Evolutionary conservation across 768 basidiomycete species (phyloP).

Genomic region (Amanita pseudoporphyria): DNA sequence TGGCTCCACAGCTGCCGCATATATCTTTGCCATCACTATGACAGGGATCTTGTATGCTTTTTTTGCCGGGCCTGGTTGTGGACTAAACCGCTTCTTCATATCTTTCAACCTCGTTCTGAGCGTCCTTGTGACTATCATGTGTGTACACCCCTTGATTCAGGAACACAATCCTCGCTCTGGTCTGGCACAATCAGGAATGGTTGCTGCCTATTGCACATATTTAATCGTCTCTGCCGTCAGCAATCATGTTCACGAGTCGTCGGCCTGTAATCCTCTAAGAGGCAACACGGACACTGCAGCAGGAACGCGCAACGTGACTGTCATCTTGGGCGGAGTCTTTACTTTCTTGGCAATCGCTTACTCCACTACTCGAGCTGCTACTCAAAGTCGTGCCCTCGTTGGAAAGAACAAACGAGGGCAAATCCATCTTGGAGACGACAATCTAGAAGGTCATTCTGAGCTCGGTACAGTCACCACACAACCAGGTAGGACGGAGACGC

Average conservation of each 20-base stretch:
- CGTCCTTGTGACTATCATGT: constrained; percentile 70
- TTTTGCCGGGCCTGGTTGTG: constrained; percentile 82
- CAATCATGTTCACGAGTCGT: constrained; percentile 72
- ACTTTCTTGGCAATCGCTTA: constrained; percentile 99
- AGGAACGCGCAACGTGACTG: constrained; percentile 74
- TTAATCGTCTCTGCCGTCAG: constrained; percentile 89
- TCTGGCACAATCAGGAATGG: constrained; percentile 92
- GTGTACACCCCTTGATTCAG: constrained; percentile 79
- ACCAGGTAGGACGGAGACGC: constrained; percentile 75
- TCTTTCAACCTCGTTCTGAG: constrained; percentile 84
- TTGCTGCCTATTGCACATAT: constrained; percentile 96
- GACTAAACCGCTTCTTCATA: constrained; percentile 95
- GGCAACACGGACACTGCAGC: constrained; percentile 40
- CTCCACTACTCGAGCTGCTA: constrained; percentile 92
- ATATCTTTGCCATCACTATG: constrained; percentile 72
- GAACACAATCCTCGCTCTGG: constrained; percentile 92
- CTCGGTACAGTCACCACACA: constrained; percentile 73
- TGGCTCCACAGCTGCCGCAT: constrained; percentile 85
- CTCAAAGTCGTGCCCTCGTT: constrained; percentile 84
- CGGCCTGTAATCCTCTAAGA: constrained; percentile 82
- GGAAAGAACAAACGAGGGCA: constrained; percentile 60
- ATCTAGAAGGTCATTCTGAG: constrained; percentile 47
- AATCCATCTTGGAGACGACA: constrained; percentile 56
- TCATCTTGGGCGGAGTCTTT: constrained; percentile 86
- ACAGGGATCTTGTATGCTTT: constrained; percentile 87